Conservation (phyloP, 2,329 filamentous ascomycete genomes). For the Lasiodiplodia gonubiensis region DNA sequence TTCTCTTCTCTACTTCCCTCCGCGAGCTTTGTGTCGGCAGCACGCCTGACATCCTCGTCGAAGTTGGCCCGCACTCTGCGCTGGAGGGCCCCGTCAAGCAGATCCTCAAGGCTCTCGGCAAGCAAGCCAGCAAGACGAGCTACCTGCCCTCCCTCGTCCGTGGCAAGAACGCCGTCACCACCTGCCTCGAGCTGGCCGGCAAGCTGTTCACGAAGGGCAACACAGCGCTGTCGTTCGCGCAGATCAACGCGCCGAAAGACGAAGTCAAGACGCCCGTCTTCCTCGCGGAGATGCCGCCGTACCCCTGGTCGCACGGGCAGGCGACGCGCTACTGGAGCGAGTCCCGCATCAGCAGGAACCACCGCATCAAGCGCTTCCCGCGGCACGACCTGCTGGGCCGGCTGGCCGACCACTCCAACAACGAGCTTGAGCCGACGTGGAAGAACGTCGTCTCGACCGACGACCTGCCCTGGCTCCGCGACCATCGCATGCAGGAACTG, state of each 20-base stretch:
- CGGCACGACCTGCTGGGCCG: slow-evolving; percentile 38
- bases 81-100: slow-evolving; percentile 34
- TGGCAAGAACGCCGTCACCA: slow-evolving; percentile 4
- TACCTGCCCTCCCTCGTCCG: slow-evolving; percentile 23
- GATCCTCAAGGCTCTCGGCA: slow-evolving; percentile 15
- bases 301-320: slow-evolving; percentile 37
- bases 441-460: slow-evolving; percentile 33
- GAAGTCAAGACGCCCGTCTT: slow-evolving; percentile 28
- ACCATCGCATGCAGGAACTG: slow-evolving; percentile 37
- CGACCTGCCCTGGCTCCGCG: slow-evolving; percentile 36
- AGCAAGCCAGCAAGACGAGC: slow-evolving; percentile 18
- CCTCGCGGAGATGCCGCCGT: slow-evolving; percentile 35
- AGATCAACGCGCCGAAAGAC: slow-evolving; percentile 35
- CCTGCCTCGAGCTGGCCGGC: slow-evolving; percentile 32
- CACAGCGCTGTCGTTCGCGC: slow-evolving; percentile 33
- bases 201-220: slow-evolving; percentile 32
- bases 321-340: slow-evolving; percentile 32
- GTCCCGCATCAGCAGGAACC: slow-evolving; percentile 26
- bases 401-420: slow-evolving; percentile 34
- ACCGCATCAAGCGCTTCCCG: slow-evolving; percentile 19
- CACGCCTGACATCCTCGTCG: slow-evolving; percentile 31
- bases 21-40: slow-evolving; percentile 26
- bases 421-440: slow-evolving; percentile 31
- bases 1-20: slow-evolving; percentile 42
- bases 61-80: slow-evolving; percentile 41